These are phyloP conservation scores for Fusarium sp. DNA, from an alignment of 2,329 filamentous ascomycete species.

Conservation along the genomic window DNA sequence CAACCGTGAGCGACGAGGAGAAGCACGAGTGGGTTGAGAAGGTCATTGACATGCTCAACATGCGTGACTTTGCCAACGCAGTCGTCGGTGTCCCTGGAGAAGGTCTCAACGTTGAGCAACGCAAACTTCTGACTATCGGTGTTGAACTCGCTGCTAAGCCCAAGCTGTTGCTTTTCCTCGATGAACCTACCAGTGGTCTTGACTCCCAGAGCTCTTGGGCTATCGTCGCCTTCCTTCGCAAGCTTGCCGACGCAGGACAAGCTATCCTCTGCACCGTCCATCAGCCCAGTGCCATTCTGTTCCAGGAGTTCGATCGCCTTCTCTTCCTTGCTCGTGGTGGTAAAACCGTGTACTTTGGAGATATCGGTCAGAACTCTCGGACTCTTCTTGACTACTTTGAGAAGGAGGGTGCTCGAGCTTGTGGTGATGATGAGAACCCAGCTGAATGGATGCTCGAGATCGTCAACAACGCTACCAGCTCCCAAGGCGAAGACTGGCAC, in stretches of 20 bases:
- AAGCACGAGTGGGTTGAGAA: slow-evolving; percentile 71
- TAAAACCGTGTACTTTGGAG: slow-evolving; percentile 75
- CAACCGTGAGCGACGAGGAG: slow-evolving; percentile 61
- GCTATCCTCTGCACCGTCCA: slow-evolving; percentile 66
- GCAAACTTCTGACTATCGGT: slow-evolving; percentile 71
- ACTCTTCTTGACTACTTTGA: slow-evolving; percentile 72
- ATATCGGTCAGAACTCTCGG: slow-evolving; percentile 68
- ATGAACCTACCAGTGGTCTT: slow-evolving; percentile 70
- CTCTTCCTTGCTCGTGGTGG: slow-evolving; percentile 73
- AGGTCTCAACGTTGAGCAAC: slow-evolving; percentile 69
- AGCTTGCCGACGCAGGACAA: slow-evolving; percentile 65
- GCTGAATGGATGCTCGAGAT: slow-evolving; percentile 79
- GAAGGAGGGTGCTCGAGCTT: slow-evolving; percentile 67
- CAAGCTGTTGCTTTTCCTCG: slow-evolving; percentile 68
- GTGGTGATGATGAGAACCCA: slow-evolving; percentile 72
- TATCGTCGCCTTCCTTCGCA: slow-evolving; percentile 69
- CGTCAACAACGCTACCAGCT: slow-evolving; percentile 54
- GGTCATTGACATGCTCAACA: slow-evolving; percentile 72
- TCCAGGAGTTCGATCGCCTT: slow-evolving; percentile 67
- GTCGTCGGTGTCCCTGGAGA: slow-evolving; percentile 71
- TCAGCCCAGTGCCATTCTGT: slow-evolving; percentile 63
- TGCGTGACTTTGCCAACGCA: slow-evolving; percentile 73
- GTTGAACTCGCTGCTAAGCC: slow-evolving; percentile 67
- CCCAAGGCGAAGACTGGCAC: slow-evolving; percentile 69
- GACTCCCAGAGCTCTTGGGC: slow-evolving; percentile 72